Evolutionary conservation across 441 rosid genomes (phyloP).

Genomic region (Breynia disticha): DNA sequence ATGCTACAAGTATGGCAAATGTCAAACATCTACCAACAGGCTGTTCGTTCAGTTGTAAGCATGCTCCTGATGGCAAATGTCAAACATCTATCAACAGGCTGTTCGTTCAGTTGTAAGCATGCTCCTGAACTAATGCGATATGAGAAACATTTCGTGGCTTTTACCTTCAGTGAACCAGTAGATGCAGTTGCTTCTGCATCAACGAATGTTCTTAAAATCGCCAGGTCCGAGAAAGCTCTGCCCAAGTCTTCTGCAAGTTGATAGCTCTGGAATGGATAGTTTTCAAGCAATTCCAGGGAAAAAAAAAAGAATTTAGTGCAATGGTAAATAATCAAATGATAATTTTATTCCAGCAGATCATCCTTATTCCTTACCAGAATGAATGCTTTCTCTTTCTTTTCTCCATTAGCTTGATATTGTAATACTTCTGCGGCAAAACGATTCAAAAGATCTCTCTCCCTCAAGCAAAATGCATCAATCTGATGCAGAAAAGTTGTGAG

Average conservation of each 20-base stretch:
- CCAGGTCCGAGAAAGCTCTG: slow-evolving; percentile 76
- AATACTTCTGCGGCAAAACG: slow-evolving; percentile 59
- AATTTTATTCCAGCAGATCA: slow-evolving; percentile 3
- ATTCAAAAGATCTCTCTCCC: slow-evolving; percentile 80
- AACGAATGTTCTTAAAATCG: slow-evolving; percentile 49
- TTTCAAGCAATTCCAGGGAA: neutral
- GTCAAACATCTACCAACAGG: too few relatives aligned
- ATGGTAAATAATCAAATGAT: slow-evolving; percentile 2
- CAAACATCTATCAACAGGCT: too few relatives aligned
- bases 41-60: too few relatives aligned
- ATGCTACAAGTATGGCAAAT: too few relatives aligned
- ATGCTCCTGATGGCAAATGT: too few relatives aligned
- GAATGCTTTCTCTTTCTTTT: slow-evolving; percentile 52
- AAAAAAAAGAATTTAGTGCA: slow-evolving; percentile 10
- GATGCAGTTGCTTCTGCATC: slow-evolving; percentile 49
- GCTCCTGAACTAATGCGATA: too few relatives aligned
- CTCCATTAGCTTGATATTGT: slow-evolving; percentile 51
- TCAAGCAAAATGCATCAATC: slow-evolving; percentile 57
- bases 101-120: too few relatives aligned
- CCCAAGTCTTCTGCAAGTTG: slow-evolving; percentile 85
- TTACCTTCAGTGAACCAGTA: slow-evolving; percentile 53
- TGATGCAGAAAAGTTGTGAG: slow-evolving; percentile 19
- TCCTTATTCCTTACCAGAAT: slow-evolving; percentile 53
- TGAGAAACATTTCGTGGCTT: too few relatives aligned
- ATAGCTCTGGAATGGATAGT: slow-evolving; percentile 37